phyloP scores from a whole-genome alignment of 1,284 basidiomycete genomes.

The Flammula alnicola region DNA sequence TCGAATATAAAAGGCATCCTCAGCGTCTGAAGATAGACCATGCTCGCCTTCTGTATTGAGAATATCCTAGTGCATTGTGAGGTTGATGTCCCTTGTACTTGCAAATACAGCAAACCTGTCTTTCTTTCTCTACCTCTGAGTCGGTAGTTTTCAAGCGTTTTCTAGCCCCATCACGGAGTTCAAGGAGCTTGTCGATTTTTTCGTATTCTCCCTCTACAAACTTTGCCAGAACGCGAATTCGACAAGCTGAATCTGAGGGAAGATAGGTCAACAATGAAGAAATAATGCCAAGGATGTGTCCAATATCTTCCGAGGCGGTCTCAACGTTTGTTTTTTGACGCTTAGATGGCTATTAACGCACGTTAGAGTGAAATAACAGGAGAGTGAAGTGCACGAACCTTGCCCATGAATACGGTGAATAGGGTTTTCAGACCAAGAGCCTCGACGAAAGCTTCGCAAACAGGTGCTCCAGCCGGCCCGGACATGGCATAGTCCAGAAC shows the following conservation, averaged over 20 bases:
- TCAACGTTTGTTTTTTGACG: slow-evolving; percentile 59
- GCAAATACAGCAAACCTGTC: slow-evolving; percentile 50
- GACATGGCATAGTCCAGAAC: slow-evolving; percentile 92
- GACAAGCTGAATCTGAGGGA: slow-evolving; percentile 79
- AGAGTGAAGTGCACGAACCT: slow-evolving; percentile 51
- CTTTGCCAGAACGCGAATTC: slow-evolving; percentile 88
- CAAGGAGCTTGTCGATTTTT: slow-evolving; percentile 91
- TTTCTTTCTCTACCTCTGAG: slow-evolving; percentile 66
- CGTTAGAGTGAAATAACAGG: background rate
- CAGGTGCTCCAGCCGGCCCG: slow-evolving; percentile 69
- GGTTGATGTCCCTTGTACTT: background rate
- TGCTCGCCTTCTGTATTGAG: slow-evolving; percentile 53
- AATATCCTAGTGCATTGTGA: slow-evolving; percentile 47
- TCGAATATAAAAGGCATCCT: slow-evolving; percentile 82
- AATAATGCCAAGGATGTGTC: slow-evolving; percentile 88
- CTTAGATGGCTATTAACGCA: slow-evolving; percentile 51
- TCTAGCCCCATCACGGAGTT: slow-evolving; percentile 78
- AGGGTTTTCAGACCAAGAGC: slow-evolving; percentile 86
- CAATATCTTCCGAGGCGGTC: slow-evolving; percentile 80
- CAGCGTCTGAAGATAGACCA: slow-evolving; percentile 65
- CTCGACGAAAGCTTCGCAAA: slow-evolving; percentile 91
- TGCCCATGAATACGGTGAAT: slow-evolving; percentile 93
- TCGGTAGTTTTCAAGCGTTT: slow-evolving; percentile 64
- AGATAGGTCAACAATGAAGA: slow-evolving; percentile 91
- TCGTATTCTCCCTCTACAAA: slow-evolving; percentile 93